Conservation (phyloP, 345 rosid genomes). For the Hibiscus syriacus region DNA sequence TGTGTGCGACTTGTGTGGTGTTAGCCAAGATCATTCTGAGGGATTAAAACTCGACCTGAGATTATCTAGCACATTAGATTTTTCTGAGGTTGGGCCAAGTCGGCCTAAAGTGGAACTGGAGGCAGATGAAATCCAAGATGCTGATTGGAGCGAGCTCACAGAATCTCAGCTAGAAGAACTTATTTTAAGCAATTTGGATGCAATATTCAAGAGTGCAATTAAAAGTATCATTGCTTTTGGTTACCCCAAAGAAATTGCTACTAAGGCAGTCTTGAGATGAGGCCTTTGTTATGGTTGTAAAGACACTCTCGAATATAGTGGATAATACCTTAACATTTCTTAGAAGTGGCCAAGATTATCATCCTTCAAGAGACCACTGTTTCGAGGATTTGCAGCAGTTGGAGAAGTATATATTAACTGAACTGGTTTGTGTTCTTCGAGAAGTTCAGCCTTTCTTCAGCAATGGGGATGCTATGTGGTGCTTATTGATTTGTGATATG, state of each 20-base stretch:
- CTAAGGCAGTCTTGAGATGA: conserved; percentile 54
- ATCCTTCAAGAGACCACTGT: conserved; percentile 39
- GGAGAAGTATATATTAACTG: conserved; percentile 74
- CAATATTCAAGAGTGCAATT: conserved; percentile 61
- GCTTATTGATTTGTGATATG: conserved; percentile 88
- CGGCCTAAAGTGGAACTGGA: conserved; percentile 36
- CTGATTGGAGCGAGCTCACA: conserved; percentile 78
- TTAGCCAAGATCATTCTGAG: conserved; percentile 36
- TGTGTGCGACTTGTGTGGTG: conserved; percentile 41
- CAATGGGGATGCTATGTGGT: conserved; percentile 97
- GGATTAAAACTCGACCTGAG: conserved; percentile 57
- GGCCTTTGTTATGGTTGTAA: conserved; percentile 63
- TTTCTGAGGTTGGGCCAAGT: conserved; percentile 39
- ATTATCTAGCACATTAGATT: conserved; percentile 28
- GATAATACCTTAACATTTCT: conserved; percentile 63
- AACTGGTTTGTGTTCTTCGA: conserved; percentile 70
- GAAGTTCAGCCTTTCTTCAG: conserved; percentile 83
- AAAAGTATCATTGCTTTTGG: conserved; percentile 49
- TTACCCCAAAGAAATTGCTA: conserved; percentile 50
- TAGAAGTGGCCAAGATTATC: conserved; percentile 47
- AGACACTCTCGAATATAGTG: conserved; percentile 60
- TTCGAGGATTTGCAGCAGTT: conserved; percentile 62
- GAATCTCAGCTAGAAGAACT: conserved; percentile 72
- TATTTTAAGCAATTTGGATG: conserved; percentile 50
- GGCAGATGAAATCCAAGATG: conserved; percentile 44